Evolutionary conservation across 306 rosid species (phyloP).

Genomic region (Cicer judaicum): DNA sequence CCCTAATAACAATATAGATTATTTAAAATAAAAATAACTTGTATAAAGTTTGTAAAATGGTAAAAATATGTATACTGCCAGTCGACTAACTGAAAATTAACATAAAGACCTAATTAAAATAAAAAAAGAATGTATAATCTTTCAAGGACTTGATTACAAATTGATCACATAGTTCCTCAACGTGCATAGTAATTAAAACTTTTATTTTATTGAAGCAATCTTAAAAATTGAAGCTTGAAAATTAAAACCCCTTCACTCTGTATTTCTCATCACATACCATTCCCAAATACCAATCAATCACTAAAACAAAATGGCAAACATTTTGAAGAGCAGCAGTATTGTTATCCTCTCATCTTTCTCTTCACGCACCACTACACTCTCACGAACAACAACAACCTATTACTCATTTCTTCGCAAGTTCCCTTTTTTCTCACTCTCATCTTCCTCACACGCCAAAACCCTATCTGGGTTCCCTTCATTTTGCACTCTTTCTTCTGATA

Average conservation of each 20-base stretch:
- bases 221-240: background rate
- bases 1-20: too few species aligned
- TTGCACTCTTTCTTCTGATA: conserved; percentile 46
- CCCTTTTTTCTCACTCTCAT: conserved; percentile 41
- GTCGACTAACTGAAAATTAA: too few species aligned
- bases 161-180: too few species aligned
- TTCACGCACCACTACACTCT: conserved; percentile 1
- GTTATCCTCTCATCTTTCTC: conserved; percentile 46
- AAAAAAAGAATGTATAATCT: too few species aligned
- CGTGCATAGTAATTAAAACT: too few species aligned
- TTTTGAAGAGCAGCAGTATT: conserved; percentile 41
- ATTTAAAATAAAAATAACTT: too few species aligned
- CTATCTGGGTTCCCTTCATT: conserved; percentile 42
- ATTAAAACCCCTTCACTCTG: background rate
- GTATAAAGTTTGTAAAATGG: too few species aligned
- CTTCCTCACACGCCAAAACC: background rate
- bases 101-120: too few species aligned
- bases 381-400: background rate
- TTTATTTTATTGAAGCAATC: too few species aligned
- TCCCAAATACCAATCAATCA: background rate
- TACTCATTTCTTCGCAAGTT: conserved; percentile 39
- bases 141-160: too few species aligned
- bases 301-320: conserved; percentile 43
- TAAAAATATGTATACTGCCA: too few species aligned
- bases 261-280: background rate